Evolutionary conservation across 1,284 basidiomycete species (phyloP).

Genomic region (Apiotrichum akiyoshidainum): DNA sequence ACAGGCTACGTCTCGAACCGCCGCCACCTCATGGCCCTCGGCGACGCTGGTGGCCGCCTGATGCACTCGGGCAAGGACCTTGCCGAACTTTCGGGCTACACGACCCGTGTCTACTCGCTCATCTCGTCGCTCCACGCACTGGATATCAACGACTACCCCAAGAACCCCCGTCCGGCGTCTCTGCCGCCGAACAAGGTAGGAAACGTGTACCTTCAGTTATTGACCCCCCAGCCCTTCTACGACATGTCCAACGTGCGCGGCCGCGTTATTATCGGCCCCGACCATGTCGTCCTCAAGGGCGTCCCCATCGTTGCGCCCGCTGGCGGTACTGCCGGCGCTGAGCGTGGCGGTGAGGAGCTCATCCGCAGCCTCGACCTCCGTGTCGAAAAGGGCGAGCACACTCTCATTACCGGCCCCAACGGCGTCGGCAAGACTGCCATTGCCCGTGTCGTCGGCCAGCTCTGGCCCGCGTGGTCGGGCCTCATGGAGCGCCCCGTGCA

Average conservation of each 20-base stretch:
- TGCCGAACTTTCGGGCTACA: conserved; percentile 87
- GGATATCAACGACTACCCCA: conserved; percentile 47
- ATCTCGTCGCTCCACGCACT: conserved; percentile 80
- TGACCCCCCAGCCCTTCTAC: conserved; percentile 47
- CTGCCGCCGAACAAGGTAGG: conserved; percentile 33
- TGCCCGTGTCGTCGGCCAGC: conserved; percentile 80
- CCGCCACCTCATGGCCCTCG: conserved; percentile 84
- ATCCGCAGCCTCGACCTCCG: conserved; percentile 69
- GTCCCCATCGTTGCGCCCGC: conserved; percentile 74
- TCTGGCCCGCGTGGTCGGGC: conserved; percentile 66
- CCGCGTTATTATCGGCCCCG: conserved; percentile 41
- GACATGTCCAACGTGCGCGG: conserved; percentile 54
- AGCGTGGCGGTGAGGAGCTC: conserved; percentile 60
- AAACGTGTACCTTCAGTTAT: conserved; percentile 22
- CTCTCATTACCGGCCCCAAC: conserved; percentile 84
- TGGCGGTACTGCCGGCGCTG: conserved; percentile 54
- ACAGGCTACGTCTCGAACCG: conserved; percentile 93
- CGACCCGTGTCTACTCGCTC: conserved; percentile 82
- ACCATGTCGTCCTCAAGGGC: conserved; percentile 60
- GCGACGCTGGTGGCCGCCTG: conserved; percentile 87
- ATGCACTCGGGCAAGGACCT: conserved; percentile 64
- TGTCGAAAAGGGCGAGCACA: conserved; percentile 76
- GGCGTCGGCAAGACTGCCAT: conserved; percentile 93
- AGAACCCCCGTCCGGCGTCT: conserved; percentile 31
- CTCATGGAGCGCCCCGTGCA: conserved; percentile 53